Evolutionary conservation across 306 rosid genomes (phyloP), one percentile per base, ranked within the genome.

Genomic region (Begonia fuchsioides): DNA sequence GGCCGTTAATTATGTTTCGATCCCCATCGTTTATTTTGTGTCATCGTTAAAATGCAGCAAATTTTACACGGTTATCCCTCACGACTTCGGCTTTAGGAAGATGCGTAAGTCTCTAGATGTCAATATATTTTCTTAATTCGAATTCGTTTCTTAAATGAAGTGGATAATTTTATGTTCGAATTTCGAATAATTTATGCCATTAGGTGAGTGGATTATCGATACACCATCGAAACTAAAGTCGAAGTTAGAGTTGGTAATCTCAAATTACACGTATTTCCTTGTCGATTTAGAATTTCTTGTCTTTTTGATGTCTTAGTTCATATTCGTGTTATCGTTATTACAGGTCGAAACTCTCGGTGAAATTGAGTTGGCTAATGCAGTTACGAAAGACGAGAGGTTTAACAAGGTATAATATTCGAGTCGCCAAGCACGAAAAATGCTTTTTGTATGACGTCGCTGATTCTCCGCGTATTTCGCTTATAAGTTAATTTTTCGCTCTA

Each of bases 41-140:
- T 26, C 8, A 8, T 20, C 35, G 35, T 26, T 26, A 26, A 26
- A 32, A 51, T 51, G 43, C 55, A 51, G 55, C 32, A 19, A 51
- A 51, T 51, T 51, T 32, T 51, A 51, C 55, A 51, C 43, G 3
- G 14, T 51, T 35, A 32, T 51, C 14, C 55, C 55, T 51, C 55
- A 51, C 38, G 55, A 51, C 20, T 51, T 51, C 38, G 55, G 55
- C 17, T 51, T 51, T 35, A 51, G 39, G 3, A 51, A 35, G 40
- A 51, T 51, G 55, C 14, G 43, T 51, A 13, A 51, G 55, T 35
- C 3, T 51, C 55, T 12, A 11, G 14, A 12, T 19, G 6, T 26
- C 54, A n/a, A 15, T 8, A 14, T 12, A 51, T 3, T 12, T 11
- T 50, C 43, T 50, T 13, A 17, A 2, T 49, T 32, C 38, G 1